Base-by-base conservation (phyloP, 441 rosid species). In the Adansonia gregorii region DNA sequence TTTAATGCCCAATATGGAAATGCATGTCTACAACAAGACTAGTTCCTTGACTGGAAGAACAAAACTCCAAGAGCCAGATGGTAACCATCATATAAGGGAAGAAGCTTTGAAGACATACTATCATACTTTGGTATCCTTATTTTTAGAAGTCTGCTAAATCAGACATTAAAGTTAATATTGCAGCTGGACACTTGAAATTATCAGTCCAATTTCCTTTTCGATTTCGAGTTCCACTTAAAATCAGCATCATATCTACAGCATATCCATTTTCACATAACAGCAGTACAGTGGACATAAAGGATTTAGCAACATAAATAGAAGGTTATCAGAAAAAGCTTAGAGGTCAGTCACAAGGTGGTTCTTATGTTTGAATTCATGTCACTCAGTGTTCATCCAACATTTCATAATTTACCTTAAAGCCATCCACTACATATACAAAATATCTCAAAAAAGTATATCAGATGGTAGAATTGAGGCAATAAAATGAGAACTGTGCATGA, bases 31-130 rank as follows among this genome's bases (percentile, higher is more conserved):
- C 39, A 2, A 48, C 73, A 69, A 5, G 8, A 22, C 20, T 45
- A 68, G 56, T 68, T 68, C 56, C 73, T 45, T 48, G 11, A 17
- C 73, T 48, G 19, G 39, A 68, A 68, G 56, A 45, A 68, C n/a
- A 35, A 68, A 68, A 45, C 35, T 8, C 27, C 7, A n/a, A 65
- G 68, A 64, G 48, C 22, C 48, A 64, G 48, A 39, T 64, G 12
- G 69, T 65, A 41, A 65, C 9, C 14, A 39, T n/a, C 46, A 64
- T 64, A 20, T 2, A 64, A 35, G 68, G 46, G 68, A 35, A 65
- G 14, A 65, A 65, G 49, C 69, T 39, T 17, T 65, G 2, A 64
- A 35, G 48, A 64, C 68, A 66, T 39, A 39, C 24, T 66, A 14
- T 8, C 4, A 17, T 66, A 24, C 70, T 10, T 66, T 17, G 0